Evolutionary conservation across 108 stramenopile genomes (phyloP), one percentile per base, ranked within the genome.

Genomic region (Discostella pseudostelligera): DNA sequence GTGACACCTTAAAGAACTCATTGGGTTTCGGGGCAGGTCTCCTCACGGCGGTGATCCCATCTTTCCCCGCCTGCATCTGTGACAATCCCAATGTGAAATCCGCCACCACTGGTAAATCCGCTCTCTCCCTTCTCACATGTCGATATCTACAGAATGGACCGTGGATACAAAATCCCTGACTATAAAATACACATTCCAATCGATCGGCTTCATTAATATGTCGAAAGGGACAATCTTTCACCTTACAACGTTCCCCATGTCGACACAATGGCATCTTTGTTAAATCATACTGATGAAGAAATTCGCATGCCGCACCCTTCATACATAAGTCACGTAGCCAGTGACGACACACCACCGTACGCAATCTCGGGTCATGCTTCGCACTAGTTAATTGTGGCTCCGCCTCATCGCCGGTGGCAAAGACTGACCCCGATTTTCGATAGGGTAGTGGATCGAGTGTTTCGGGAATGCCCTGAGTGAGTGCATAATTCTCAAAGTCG

Each of bases 291-390:
- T 94, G 92, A 72, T 97, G 96, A 53, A 97, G 62, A 67, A 95
- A 97, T 62, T 95, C 96, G 56, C 96, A 97, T 8, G 89, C 86
- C 22, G 85, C 83, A 7, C 96, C 96, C 68, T 95, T 97, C 96
- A 97, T 97, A 71, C 96, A 97, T 32, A 97, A 70, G 69, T 93
- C 96, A 35, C 93, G 83, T 44, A 97, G 81, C 96, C 96, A 97
- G 67, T 97, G 96, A 42, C 96, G 89, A 73, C 96, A 97, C 24
- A 97, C 96, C 13, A 95, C 90, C 0, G 91, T 95, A 13, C 94
- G 86, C n/a, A 94, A 59, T 14, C 93, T 84, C n/a, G 93, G 93
- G 80, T 94, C 93, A 59, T 90, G 80, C 65, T 90, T 90, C 65
- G 92, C 92, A 55, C 80, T 80, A 13, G 92, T 93, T 51, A 89